Evolutionary conservation across 345 rosid genomes (phyloP), one percentile per base, ranked within the genome.

Genomic region (Eucalyptus albens): DNA sequence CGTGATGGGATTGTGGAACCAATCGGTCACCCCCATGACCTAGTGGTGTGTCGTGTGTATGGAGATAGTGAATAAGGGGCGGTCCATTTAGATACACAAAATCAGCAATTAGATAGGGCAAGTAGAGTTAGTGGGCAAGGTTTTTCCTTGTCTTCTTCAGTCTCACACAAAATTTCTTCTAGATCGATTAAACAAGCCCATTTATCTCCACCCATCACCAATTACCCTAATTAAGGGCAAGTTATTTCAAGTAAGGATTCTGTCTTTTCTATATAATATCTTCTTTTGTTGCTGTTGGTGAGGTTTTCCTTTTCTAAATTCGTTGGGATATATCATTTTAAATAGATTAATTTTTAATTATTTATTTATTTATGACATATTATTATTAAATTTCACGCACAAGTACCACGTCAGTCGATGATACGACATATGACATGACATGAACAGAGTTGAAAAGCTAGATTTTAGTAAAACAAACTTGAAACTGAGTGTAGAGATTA

Each of bases 61-160:
- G 51, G 72, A 87, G 44, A 4, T n/a, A 24, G 90, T 49, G 87
- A 90, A 90, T 90, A 88, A 69, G 89, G 51, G 86, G 89, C 82
- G 93, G 90, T 88, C 82, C 82, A 21, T 10, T 37, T 37, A 86
- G 31, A 55, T 90, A 90, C 31, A 37, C 42, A 47, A 87, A 90
- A 82, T 86, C 44, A 22, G 62, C 26, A 53, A 53, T 8, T 4
- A 53, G 59, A 53, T 53, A 53, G 29, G 29, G 83, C 56, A 27
- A 53, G 59, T 50, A 16, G 51, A 88, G 56, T 86, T 86, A 31
- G 87, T 77, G 89, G 92, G 85, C 89, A 88, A 9, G 50, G 42
- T 65, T 88, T 89, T 90, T n/a, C 17, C 89, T 88, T 92, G 92
- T 92, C 94, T 89, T 88, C 91, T 45, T 88, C 91, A 89, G 29